These are phyloP conservation scores for Geotrichum siamense DNA, from an alignment of 1,139 yeast genomes.

Conservation along the genomic window DNA sequence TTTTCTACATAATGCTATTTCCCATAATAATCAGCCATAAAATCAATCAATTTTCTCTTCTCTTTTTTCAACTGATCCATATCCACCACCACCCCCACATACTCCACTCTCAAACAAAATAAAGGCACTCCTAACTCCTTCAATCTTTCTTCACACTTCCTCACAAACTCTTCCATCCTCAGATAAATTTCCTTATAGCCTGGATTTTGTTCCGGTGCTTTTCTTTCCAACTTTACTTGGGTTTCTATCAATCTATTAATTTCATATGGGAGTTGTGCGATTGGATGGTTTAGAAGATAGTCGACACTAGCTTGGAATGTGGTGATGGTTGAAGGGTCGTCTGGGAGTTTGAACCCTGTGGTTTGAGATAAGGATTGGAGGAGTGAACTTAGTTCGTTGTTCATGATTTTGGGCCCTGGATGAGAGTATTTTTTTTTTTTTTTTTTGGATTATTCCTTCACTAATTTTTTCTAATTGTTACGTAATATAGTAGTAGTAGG, in stretches of 20 bases:
- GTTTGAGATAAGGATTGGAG: conserved; percentile 4
- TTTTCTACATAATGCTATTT: too few species aligned
- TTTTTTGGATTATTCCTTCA: too few species aligned
- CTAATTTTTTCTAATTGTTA: too few species aligned
- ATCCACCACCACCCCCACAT: conserved; percentile 11
- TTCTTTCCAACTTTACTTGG: conserved; percentile 12
- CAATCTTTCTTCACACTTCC: conserved; percentile 20
- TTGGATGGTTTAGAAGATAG: not conserved
- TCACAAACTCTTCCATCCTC: conserved; percentile 19
- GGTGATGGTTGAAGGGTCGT: not conserved
- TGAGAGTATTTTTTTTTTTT: too few species aligned
- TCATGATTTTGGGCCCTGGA: too few species aligned
- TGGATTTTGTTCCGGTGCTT: conserved; percentile 14
- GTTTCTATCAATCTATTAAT: not conserved
- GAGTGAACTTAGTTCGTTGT: not conserved
- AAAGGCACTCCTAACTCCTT: conserved; percentile 26
- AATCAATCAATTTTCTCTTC: not conserved
- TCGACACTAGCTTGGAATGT: not conserved
- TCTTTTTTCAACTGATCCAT: conserved; percentile 15
- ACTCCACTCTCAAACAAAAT: conserved; percentile 22
- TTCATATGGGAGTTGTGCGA: not conserved
- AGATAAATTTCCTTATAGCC: conserved; percentile 22
- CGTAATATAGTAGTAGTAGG: too few species aligned
- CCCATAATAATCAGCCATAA: not conserved
- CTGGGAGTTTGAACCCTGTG: conserved; percentile 1